Base-by-base conservation (phyloP, 352 stramenopile genomes). In the Phytophthora lateralis region DNA sequence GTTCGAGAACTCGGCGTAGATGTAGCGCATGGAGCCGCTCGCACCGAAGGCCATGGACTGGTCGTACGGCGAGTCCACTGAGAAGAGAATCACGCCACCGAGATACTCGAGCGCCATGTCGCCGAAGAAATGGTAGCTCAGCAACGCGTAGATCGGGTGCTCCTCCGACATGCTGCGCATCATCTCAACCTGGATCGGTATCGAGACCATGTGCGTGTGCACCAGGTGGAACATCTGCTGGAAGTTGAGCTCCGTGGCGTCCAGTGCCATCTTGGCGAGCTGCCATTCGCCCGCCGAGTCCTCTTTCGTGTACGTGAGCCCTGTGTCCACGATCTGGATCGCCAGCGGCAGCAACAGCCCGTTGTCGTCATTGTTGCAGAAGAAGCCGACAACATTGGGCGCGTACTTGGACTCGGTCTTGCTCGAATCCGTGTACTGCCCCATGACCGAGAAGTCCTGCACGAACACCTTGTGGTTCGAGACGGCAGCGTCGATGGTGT, bases 141-240 rank as follows among this genome's bases (percentile, higher is more conserved):
- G 46, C 30, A 85, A 54, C 12, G 64, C 67, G 26, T 76, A 66
- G 41, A 85, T 59, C 14, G 75, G 69, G 47, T 82, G 75, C 0
- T 70, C 44, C 6, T 27, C 29, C 0, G 60, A 58, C 64, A 82
- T 75, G 11, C 53, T 71, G 4, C 76, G 71, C 21, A 77, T 69
- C 39, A 78, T 60, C 50, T 81, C 76, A n/a, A 81, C 71, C 10
- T 76, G 73, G 27, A 82, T 70, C 21, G 73, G 73, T 3, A 75
- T 68, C 0, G 49, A 68, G 26, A 82, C 46, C 32, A 67, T 43
- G 50, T 75, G 69, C 26, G 63, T 66, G 44, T 74, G 51, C 10
- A 68, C 59, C n/a, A 69, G 34, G 48, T 74, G 71, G 18, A 57
- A 59, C 50, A 71, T 56, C 41, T 68, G 51, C 46, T 67, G 58